Base-by-base conservation (phyloP, 2,329 filamentous ascomycete genomes). In the Epichloe amarillans region DNA sequence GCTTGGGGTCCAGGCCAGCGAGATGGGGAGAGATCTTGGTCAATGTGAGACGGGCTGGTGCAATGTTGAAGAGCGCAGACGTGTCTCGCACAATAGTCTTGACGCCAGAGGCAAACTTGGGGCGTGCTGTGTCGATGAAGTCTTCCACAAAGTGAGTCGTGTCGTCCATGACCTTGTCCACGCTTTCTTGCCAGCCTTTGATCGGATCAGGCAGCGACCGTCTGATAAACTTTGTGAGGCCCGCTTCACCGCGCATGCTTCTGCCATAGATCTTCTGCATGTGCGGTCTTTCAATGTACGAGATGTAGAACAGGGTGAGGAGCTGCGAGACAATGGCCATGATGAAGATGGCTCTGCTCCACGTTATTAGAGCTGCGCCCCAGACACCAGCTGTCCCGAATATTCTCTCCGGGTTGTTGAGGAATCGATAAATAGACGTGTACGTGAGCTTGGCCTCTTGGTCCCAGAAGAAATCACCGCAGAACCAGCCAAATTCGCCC, bases 401-500 rank as follows among this genome's bases (percentile, higher is more conserved):
- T 39, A 97, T 83, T 51, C 91, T 84, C 67, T 98, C 93, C 0
- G 93, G 93, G 62, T 97, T 98, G 71, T 98, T 98, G 57, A 98
- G 74, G 69, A 95, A 98, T 46, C 93, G 88, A 67, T 98, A 98
- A 61, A 98, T 98, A 55, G 91, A 94, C 58, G 86, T 89, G 69
- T 98, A 98, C 0, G 88, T 97, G 54, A 97, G 75, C 68, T 93
- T 95, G 12, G 84, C 84, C 11, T 83, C 80, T 44, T 88, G 84
- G 54, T 96, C 88, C 64, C 93, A 96, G 75, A 98, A 97, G 73
- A 97, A 98, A 65, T 98, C 93, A 17, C 93, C 93, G 62, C 90
- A 97, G 73, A 97, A 97, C 91, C 91, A 98, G 60, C 93, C 93
- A 61, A 97, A 98, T 63, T 98, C 93, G 51, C 93, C 93, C 0